Evolutionary conservation across 179 eudicot genomes (phyloP), one percentile per base, ranked within the genome.

Genomic region (Heliamphora pulchella): DNA sequence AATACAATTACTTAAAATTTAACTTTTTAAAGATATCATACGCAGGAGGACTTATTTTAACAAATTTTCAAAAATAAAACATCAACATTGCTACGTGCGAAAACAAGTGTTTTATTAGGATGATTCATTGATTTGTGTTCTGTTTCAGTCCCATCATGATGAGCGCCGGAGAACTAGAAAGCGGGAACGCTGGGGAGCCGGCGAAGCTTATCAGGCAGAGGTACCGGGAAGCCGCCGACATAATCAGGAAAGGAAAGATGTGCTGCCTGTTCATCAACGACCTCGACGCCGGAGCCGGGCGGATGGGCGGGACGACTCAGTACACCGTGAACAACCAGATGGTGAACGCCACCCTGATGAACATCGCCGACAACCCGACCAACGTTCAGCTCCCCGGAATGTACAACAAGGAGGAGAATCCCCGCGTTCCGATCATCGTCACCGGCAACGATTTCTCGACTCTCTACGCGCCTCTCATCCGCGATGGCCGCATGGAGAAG

Each of bases 301-400:
- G 91, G 74, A 80, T 90, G 85, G 93, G 93, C 7, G 93, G 93
- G 0, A 90, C 93, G 73, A 90, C 93, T 5, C 93, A 90, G 31
- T 90, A 90, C 88, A 90, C 93, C 0, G 91, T 90, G 8, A 90
- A 90, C 88, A 90, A 90, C 87, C 93, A 90, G 77, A 90, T 90
- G 93, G 93, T 90, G 0, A 90, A 90, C 78, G 93, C 93, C 67
- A 90, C 93, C 55, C 93, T 90, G 74, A 90, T 90, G 93, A 90
- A 90, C 89, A 90, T 90, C 18, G 93, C 93, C 63, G 93, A 90
- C 70, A 82, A 82, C 84, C 93, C 93, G 1, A 90, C 93, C 57
- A 90, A 87, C 8, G 93, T 90, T 64, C 93, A 90, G 74, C 91
- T 90, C 43, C 91, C 93, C 0, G 93, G 93, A 20, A 87, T 90